Conservation (phyloP, 306 rosid species). For the Corylus americana region DNA sequence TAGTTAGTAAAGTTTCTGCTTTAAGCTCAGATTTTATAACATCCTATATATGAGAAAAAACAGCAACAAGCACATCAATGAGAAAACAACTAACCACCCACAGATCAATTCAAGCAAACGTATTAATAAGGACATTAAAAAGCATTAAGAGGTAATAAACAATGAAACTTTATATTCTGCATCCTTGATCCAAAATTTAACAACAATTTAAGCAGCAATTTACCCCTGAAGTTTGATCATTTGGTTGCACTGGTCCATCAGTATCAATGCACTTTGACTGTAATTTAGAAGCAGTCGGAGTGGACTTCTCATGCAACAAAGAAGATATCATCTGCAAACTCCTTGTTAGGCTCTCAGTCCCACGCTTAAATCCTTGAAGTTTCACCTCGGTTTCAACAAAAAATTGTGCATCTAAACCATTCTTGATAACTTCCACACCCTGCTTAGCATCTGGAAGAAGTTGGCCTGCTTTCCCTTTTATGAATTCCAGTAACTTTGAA, state of each 20-base stretch:
- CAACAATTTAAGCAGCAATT: conserved; percentile 27
- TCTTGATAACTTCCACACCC: conserved; percentile 36
- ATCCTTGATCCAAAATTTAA: conserved; percentile 14
- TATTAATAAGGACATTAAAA: conserved; percentile 15
- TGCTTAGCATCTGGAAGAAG: conserved; percentile 34
- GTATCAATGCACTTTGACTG: conserved; percentile 41
- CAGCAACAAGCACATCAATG: background rate
- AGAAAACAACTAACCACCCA: conserved; percentile 5
- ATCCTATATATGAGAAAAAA: conserved; percentile 45
- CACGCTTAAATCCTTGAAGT: conserved; percentile 72
- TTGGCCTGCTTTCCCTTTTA: conserved; percentile 56
- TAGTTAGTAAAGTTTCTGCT: conserved; percentile 78
- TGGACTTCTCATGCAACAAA: conserved; percentile 74
- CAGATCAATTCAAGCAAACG: background rate
- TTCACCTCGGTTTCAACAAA: conserved; percentile 73
- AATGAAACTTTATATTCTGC: conserved; percentile 6
- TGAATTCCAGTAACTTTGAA: conserved; percentile 59
- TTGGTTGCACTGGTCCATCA: conserved; percentile 43
- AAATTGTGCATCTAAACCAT: conserved; percentile 68
- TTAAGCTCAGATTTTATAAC: conserved; percentile 62
- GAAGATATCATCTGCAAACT: conserved; percentile 76
- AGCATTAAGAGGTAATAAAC: background rate
- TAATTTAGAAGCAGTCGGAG: conserved; percentile 37
- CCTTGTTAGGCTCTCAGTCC: conserved; percentile 66
- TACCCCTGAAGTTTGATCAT: conserved; percentile 67